These are phyloP conservation scores for Eimeria sp. DNA, from an alignment of 169 alveolate genomes.

Conservation along the genomic window DNA sequence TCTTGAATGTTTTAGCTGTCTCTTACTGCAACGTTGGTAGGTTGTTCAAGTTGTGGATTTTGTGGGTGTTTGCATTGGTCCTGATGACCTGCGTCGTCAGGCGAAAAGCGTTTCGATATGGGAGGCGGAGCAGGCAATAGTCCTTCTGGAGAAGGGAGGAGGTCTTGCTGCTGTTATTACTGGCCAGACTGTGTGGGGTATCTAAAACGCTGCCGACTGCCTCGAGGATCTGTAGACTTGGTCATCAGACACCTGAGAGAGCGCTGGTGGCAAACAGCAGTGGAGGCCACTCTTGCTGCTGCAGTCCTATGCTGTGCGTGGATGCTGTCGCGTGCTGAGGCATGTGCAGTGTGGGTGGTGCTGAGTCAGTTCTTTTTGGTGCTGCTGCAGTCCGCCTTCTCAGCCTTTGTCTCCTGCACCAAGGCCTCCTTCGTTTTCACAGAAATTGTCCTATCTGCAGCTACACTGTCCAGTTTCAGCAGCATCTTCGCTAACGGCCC, in stretches of 20 bases:
- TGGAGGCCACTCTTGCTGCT: conserved; percentile 19
- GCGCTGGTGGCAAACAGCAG: conserved; percentile 19
- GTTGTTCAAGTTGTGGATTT: too few species aligned
- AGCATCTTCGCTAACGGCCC: conserved; percentile 51
- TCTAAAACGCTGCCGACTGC: not conserved
- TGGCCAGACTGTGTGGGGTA: conserved; percentile 22
- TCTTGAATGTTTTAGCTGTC: too few species aligned
- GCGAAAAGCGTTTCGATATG: not conserved
- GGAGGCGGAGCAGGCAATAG: not conserved
- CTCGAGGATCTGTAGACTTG: conserved; percentile 12
- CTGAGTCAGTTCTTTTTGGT: conserved; percentile 15
- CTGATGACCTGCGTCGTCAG: not conserved
- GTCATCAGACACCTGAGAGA: not conserved
- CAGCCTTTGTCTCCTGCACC: conserved; percentile 24
- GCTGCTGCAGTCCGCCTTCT: conserved; percentile 36
- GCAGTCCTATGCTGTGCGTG: conserved; percentile 21
- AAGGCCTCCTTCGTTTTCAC: conserved; percentile 30
- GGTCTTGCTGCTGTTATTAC: conserved; percentile 79
- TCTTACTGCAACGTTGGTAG: too few species aligned
- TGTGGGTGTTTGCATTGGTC: not conserved
- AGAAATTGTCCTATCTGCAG: conserved; percentile 62
- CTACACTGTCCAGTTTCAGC: conserved; percentile 26
- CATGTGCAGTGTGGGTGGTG: conserved; percentile 33
- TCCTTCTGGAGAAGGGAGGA: not conserved
- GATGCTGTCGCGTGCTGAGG: not conserved